Evolutionary conservation across 306 rosid genomes (phyloP).

Genomic region (Glycine latifolia): DNA sequence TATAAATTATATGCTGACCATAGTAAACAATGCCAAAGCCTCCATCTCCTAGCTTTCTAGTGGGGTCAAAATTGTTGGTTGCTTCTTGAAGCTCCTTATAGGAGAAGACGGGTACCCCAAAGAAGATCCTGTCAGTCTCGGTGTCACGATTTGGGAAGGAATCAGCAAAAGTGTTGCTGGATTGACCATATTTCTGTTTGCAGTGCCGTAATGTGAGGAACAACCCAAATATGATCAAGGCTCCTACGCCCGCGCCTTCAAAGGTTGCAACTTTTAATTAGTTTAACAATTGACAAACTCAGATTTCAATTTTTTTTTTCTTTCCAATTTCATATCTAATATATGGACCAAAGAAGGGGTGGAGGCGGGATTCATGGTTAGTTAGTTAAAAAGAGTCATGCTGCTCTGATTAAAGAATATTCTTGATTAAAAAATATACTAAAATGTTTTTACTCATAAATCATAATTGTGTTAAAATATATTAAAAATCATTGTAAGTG

Average conservation of each 20-base stretch:
- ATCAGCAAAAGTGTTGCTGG: not conserved
- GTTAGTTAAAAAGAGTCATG: no score
- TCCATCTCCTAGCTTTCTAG: slow-evolving; percentile 68
- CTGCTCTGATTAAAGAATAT: no score
- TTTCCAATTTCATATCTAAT: not conserved
- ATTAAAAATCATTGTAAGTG: no score
- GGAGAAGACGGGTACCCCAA: slow-evolving; percentile 58
- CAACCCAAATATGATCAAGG: slow-evolving; percentile 13
- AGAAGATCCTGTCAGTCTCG: slow-evolving; percentile 49
- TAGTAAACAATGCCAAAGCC: slow-evolving; percentile 73
- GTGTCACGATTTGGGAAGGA: slow-evolving; percentile 37
- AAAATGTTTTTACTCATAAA: no score
- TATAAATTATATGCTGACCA: slow-evolving; percentile 47
- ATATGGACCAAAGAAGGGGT: not conserved
- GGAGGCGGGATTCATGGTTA: no score
- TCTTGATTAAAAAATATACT: no score
- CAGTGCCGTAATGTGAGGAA: slow-evolving; percentile 23
- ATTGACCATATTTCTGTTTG: slow-evolving; percentile 21
- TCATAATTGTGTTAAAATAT: no score
- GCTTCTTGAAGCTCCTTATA: slow-evolving; percentile 69
- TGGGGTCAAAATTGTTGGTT: slow-evolving; percentile 57
- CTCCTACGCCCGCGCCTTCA: slow-evolving; percentile 37
- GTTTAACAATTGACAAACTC: not conserved
- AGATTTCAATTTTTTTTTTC: not conserved
- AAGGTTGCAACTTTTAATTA: not conserved